phyloP scores from a whole-genome alignment of 1,139 yeast species.

The Zhuliangozyma parablackwelliae region DNA sequence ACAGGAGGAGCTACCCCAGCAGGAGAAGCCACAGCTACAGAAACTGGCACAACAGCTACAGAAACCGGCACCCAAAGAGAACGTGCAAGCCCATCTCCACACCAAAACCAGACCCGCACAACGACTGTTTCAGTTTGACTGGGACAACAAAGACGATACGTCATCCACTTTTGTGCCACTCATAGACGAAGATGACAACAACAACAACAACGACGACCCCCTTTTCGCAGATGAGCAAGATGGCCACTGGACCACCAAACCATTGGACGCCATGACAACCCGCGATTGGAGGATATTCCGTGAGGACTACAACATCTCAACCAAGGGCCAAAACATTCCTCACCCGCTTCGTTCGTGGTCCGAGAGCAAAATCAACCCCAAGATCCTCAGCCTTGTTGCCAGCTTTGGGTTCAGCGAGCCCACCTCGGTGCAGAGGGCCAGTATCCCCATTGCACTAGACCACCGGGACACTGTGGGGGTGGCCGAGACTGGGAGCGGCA shows the following conservation, averaged over 20 bases:
- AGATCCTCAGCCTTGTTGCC: constrained; percentile 34
- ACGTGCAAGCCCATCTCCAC: too few species aligned
- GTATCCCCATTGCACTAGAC: constrained; percentile 68
- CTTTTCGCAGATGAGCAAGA: constrained; percentile 17
- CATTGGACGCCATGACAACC: constrained; percentile 58
- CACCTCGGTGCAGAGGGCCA: constrained; percentile 86
- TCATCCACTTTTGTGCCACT: constrained; percentile 41
- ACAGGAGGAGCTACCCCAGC: constrained; percentile 1
- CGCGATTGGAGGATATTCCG: constrained; percentile 89
- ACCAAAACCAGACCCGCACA: constrained; percentile 4
- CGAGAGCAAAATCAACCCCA: constrained; percentile 45
- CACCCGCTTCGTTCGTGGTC: constrained; percentile 74
- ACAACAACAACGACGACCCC: constrained; percentile 13
- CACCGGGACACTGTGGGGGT: constrained; percentile 73
- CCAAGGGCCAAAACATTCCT: constrained; percentile 49
- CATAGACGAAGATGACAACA: constrained; percentile 16
- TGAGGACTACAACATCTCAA: constrained; percentile 69
- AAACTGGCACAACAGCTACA: too few species aligned
- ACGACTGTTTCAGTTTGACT: constrained; percentile 53
- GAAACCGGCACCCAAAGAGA: too few species aligned
- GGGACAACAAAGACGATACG: constrained; percentile 71
- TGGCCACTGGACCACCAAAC: constrained; percentile 70
- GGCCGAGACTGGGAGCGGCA: constrained; percentile 97
- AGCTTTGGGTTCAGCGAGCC: constrained; percentile 55
- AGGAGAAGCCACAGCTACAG: too few species aligned